phyloP scores from a whole-genome alignment of 75 land plant genomes.

The Chamaecyparis obtusa region DNA sequence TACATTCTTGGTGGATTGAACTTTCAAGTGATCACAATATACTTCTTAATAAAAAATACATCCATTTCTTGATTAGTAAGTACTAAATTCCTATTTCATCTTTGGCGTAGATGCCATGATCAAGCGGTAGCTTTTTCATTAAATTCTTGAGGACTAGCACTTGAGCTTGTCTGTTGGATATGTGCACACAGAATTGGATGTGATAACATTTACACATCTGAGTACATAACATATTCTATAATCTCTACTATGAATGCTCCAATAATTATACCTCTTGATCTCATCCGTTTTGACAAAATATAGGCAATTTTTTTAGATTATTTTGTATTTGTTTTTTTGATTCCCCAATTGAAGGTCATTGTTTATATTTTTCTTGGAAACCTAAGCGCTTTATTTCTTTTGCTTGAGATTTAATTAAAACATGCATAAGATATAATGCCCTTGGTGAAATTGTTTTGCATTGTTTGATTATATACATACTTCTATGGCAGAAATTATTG shows the following conservation, averaged over 20 bases:
- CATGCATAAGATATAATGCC: not conserved
- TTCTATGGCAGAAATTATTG: slow-evolving; percentile 9
- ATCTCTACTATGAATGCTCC: too few relatives aligned
- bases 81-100: too few relatives aligned
- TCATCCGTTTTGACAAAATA: not conserved
- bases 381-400: not conserved
- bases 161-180: too few relatives aligned
- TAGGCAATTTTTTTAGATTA: not conserved
- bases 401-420: not conserved
- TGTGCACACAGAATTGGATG: too few relatives aligned
- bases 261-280: too few relatives aligned
- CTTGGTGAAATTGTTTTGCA: not conserved
- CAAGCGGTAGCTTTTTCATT: too few relatives aligned
- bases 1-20: not conserved
- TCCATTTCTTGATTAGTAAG: not conserved
- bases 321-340: not conserved
- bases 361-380: not conserved
- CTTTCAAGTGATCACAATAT: not conserved
- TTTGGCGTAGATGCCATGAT: too few relatives aligned
- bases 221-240: too few relatives aligned
- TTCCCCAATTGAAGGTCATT: not conserved
- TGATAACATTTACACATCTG: too few relatives aligned
- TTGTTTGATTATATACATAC: not conserved
- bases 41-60: not conserved
- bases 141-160: too few relatives aligned